Percentiles rank a stretch among this genome's conserved stretches.
Evolutionary conservation across 2,329 filamentous ascomycete species (phyloP).

Genomic region (Apiospora malaysiana): DNA sequence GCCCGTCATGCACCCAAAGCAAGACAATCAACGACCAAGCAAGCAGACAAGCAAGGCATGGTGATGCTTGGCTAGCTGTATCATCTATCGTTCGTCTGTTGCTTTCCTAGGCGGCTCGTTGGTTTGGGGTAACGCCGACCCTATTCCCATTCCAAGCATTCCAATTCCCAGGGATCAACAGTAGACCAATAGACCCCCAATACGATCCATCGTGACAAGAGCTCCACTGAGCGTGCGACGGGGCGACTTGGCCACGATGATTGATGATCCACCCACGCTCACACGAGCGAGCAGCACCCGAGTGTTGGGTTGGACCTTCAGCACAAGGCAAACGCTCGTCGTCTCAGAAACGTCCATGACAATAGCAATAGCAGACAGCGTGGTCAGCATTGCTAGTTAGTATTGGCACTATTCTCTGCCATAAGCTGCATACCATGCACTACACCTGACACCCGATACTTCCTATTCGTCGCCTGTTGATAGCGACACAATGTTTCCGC

Average conservation of each 20-base stretch:
- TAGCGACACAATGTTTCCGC: neutral
- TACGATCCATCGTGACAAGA: constrained; percentile 5
- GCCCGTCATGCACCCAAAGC: neutral
- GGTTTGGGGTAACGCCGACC: no score
- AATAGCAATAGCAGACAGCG: no score
- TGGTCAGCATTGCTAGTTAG: no score
- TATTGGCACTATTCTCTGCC: no score
- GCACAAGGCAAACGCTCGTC: neutral
- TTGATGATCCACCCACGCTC: neutral
- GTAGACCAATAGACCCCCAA: neutral
- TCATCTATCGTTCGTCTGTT: no score
- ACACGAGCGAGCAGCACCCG: neutral
- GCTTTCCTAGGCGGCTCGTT: no score
- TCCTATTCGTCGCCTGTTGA: neutral
- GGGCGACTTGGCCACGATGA: neutral
- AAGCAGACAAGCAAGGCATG: neutral
- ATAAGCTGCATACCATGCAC: neutral
- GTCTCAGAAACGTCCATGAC: neutral
- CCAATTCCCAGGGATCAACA: neutral
- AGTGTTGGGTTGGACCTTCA: neutral
- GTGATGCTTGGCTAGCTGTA: no score
- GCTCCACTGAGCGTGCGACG: neutral
- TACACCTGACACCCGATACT: neutral
- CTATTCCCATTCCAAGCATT: no score
- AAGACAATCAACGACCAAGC: neutral